Evolutionary conservation across 306 rosid species (phyloP).

Genomic region (Cicer chorassanicum): DNA sequence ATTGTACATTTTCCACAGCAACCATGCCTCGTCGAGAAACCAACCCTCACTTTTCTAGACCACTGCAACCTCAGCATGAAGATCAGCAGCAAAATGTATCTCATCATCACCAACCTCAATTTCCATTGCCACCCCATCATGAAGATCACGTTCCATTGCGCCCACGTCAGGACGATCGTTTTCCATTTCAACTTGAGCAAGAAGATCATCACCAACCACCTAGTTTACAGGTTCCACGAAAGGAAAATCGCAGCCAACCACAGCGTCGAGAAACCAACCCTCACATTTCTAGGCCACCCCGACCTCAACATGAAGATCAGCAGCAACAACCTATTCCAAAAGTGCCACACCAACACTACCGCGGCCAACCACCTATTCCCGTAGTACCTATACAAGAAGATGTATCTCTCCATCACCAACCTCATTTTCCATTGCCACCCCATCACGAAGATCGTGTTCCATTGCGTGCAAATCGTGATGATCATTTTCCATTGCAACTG

Average conservation of each 20-base stretch:
- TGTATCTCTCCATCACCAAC: neutral
- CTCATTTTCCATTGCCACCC: conserved; percentile 6
- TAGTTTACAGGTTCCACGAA: neutral
- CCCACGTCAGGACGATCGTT: neutral
- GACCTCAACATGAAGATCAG: conserved; percentile 32
- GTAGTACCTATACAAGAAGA: neutral
- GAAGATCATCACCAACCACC: neutral
- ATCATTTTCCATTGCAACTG: neutral
- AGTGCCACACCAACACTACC: conserved; percentile 24
- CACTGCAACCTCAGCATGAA: conserved; percentile 39
- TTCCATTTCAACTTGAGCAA: neutral
- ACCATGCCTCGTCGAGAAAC: conserved; percentile 64
- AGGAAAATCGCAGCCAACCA: too few relatives aligned
- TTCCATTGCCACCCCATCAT: neutral
- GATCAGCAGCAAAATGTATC: conserved; percentile 25
- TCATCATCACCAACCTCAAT: neutral
- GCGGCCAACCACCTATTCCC: conserved; percentile 33
- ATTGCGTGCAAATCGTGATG: neutral
- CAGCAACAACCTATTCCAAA: conserved; percentile 34
- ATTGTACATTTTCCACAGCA: conserved; percentile 16
- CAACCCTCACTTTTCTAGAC: conserved; percentile 73
- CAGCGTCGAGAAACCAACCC: conserved; percentile 68
- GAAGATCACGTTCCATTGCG: conserved; percentile 26
- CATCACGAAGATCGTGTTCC: conserved; percentile 17
- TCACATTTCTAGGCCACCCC: conserved; percentile 58